Base-by-base conservation (phyloP, 768 basidiomycete species). In the Lentinula guzmanii region DNA sequence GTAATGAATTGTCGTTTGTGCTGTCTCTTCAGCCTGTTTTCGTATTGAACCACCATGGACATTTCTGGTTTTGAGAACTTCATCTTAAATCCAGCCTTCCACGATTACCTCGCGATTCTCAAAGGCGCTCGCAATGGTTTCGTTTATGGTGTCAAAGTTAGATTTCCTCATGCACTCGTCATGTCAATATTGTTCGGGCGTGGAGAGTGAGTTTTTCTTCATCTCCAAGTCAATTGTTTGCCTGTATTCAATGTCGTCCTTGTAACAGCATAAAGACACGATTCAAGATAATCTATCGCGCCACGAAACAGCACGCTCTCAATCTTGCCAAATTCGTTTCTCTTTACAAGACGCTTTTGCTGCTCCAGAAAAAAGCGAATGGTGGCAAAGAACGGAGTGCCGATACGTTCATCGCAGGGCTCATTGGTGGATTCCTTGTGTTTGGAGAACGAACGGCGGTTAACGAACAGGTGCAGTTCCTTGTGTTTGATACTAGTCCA, bases 241-340 rank as follows among this genome's bases (percentile, higher is more conserved):
- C 63, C 18, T 21, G 42, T 15, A 28, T 55, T 46, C 5, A 45
- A 33, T 11, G 13, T 5, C 24, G 5, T 8, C 21, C 46, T 37
- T 57, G 60, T 7, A 13, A 5, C 67, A 96, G 93, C 70, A 91
- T 90, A 90, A 75, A 77, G 68, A 69, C 83, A n/a, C 85, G 93
- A 24, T 66, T 84, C 24, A 77, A 75, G 53, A 73, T 82, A 61
- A 93, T 99, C 63, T 90, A 84, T 71, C 82, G 82, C 35, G 89
- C 95, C 13, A 98, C 97, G 3, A 90, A 85, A 70, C 89, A 92
- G 59, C 96, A 98, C 73, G 92, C 95, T 10, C 70, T 89, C 64
- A 97, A 95, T 71, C 85, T 99, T 33, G 93, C 93, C 45, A 91
- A 91, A 74, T 99, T 98, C 69, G 97, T 97, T 37, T 83, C 94